A percentile compares a stretch with the other conserved stretches of the same genome.
Conservation (phyloP, 169 alveolate species). For the Plasmodium cynomolgi region DNA sequence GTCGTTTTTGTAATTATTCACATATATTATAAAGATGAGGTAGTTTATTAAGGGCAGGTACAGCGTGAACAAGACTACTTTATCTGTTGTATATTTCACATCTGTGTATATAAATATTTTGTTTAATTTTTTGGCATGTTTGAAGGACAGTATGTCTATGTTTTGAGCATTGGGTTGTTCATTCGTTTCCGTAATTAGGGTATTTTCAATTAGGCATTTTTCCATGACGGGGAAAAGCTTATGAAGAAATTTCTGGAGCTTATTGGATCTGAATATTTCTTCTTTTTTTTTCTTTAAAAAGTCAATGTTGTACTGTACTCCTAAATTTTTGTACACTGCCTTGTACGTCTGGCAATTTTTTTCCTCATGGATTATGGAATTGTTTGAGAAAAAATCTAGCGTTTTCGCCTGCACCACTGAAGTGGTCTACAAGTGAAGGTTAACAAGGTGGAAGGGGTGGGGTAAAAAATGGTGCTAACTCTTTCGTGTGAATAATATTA, state of each 20-base stretch:
- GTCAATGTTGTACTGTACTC: slow-evolving; percentile 62
- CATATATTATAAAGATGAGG: slow-evolving; percentile 39
- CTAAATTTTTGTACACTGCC: slow-evolving; percentile 37
- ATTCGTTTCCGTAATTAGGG: slow-evolving; percentile 12
- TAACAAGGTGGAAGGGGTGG: not conserved
- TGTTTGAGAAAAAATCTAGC: slow-evolving; percentile 57
- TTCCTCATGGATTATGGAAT: slow-evolving; percentile 45
- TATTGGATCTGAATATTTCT: slow-evolving; percentile 55
- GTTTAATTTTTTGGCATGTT: slow-evolving; percentile 46
- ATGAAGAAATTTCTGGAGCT: slow-evolving; percentile 56
- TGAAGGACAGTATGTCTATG: slow-evolving; percentile 30
- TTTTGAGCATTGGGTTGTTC: slow-evolving; percentile 14
- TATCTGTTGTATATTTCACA: slow-evolving; percentile 68
- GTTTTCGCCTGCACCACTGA: slow-evolving; percentile 13
- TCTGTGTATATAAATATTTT: slow-evolving; percentile 74
- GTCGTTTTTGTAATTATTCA: slow-evolving; percentile 57
- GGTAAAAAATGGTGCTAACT: not conserved
- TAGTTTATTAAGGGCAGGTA: slow-evolving; percentile 43
- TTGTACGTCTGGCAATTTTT: slow-evolving; percentile 51
- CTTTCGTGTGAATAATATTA: not conserved
- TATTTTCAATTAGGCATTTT: slow-evolving; percentile 61
- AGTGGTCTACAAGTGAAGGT: slow-evolving; percentile 13
- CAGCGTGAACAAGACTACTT: slow-evolving; percentile 48
- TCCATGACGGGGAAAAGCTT: slow-evolving; percentile 42
- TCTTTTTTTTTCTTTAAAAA: slow-evolving; percentile 63